Percentiles rank a stretch among this genome's conserved stretches.
These are phyloP conservation scores for Pinguiococcus pyrenoidosus DNA, from an alignment of 108 stramenopile species.

Conservation along the genomic window DNA sequence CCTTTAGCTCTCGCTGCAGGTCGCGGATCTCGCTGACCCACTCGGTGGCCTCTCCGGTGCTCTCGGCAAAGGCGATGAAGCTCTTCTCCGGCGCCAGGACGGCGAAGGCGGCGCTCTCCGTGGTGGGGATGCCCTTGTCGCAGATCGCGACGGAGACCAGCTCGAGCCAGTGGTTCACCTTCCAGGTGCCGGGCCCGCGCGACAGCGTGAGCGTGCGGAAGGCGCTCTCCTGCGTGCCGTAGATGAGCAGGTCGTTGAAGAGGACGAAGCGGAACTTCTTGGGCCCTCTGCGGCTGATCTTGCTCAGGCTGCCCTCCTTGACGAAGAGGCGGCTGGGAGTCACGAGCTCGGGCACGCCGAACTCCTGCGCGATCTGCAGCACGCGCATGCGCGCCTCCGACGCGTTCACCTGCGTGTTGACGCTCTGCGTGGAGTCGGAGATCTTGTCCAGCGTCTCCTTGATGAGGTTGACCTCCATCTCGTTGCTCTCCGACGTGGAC, in stretches of 20 bases:
- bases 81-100: no score
- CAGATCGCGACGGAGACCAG: no score
- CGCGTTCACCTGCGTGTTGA: not conserved
- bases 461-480: not conserved
- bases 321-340: slow-evolving; percentile 14
- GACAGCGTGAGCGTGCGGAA: no score
- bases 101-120: no score
- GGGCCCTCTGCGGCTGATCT: slow-evolving; percentile 21
- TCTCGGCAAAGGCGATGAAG: no score
- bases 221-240: slow-evolving; percentile 17
- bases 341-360: slow-evolving; percentile 18
- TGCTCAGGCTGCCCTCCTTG: slow-evolving; percentile 12
- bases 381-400: not conserved
- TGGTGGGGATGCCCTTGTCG: no score
- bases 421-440: not conserved
- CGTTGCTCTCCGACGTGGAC: slow-evolving; percentile 1
- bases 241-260: slow-evolving; percentile 27
- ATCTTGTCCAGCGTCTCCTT: not conserved
- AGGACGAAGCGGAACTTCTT: slow-evolving; percentile 17
- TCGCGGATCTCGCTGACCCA: no score
- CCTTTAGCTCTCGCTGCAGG: no score
- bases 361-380: slow-evolving; percentile 12
- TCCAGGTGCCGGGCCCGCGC: no score
- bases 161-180: no score
- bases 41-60: no score